Conservation (phyloP, 2,329 filamentous ascomycete genomes). For the Fusarium xyrophilum region DNA sequence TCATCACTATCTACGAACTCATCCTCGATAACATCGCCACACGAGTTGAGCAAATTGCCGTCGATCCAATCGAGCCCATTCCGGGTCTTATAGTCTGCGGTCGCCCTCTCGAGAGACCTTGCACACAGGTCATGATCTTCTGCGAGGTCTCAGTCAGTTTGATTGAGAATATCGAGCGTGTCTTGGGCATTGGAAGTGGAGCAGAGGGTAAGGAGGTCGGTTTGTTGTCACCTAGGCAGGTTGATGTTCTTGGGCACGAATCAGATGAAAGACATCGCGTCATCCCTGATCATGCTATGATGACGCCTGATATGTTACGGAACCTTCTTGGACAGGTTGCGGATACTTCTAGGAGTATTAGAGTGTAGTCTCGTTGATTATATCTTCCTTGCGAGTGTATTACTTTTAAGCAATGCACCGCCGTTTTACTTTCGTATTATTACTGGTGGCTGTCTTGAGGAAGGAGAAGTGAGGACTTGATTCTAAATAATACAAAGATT, state of each 20-base stretch:
- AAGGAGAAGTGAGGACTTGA: too few relatives aligned
- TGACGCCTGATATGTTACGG: background rate
- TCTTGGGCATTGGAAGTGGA: fast-evolving
- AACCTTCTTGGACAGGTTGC: background rate
- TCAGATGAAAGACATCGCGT: background rate
- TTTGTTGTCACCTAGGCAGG: background rate
- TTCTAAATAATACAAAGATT: too few relatives aligned
- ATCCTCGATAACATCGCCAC: background rate
- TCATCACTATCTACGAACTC: background rate
- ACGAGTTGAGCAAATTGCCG: background rate
- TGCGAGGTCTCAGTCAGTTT: background rate
- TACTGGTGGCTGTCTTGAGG: too few relatives aligned
- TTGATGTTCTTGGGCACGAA: background rate
- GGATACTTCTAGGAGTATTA: background rate
- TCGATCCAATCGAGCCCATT: background rate
- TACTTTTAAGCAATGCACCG: too few relatives aligned
- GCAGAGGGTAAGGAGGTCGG: fast-evolving
- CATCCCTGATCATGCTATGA: background rate
- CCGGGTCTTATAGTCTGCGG: background rate
- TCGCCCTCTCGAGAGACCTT: fast-evolving
- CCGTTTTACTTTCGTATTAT: too few relatives aligned
- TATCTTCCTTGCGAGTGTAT: fast-evolving
- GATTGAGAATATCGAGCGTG: background rate
- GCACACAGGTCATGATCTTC: background rate
- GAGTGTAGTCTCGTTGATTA: fast-evolving